Base-by-base conservation (phyloP, 768 basidiomycete genomes). In the Bullera alba region DNA sequence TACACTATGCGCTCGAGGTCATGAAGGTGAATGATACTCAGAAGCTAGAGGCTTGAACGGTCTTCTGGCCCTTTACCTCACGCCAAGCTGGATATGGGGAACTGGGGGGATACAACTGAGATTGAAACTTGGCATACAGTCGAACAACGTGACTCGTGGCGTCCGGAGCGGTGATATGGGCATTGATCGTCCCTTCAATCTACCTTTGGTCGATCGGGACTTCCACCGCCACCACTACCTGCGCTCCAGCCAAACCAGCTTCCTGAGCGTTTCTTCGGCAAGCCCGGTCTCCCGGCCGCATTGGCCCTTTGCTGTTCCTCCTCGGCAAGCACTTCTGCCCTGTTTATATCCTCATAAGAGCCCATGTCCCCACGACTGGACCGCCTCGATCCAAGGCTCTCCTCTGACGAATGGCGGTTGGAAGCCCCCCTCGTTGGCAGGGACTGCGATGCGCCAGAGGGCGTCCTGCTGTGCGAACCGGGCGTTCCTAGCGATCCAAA, bases 181-280 rank as follows among this genome's bases (percentile, higher is more conserved):
- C n/a, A n/a, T n/a, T n/a, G n/a, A n/a, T n/a, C n/a, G n/a, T n/a
- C n/a, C n/a, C n/a, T n/a, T n/a, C n/a, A n/a, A n/a, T n/a, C n/a
- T n/a, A n/a, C n/a, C n/a, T n/a, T n/a, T n/a, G n/a, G n/a, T n/a
- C n/a, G n/a, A n/a, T n/a, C n/a, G n/a, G n/a, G n/a, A n/a, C n/a
- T n/a, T n/a, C n/a, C n/a, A n/a, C n/a, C n/a, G n/a, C n/a, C n/a
- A n/a, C n/a, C n/a, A 26, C 42, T 21, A 25, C 46, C 50, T 17
- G 50, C 52, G n/a, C 54, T 53, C 61, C 63, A 63, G 15, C 63
- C 58, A 21, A 58, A 65, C 67, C 67, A 69, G 27, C 65, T 58
- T 23, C 57, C 51, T 22, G 59, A 61, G 5, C 58, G 50, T 27
- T 57, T 46, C 50, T 56, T 54, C n/a, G 48, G 50, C 45, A 54